Evolutionary conservation across 176 grass and related monocot species (phyloP).

Genomic region (Musa troglodytarum): DNA sequence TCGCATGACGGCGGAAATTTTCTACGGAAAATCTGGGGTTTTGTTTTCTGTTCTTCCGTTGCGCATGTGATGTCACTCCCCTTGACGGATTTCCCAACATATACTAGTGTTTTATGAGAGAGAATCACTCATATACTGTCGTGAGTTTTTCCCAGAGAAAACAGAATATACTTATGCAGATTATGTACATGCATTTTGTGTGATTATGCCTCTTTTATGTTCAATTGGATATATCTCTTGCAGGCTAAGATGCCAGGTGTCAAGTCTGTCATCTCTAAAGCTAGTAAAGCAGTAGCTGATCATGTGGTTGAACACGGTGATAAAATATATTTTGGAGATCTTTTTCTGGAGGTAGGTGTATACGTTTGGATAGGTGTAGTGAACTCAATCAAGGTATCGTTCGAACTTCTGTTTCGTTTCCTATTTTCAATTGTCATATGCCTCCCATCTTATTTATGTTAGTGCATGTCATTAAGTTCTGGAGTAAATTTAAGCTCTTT

Average conservation of each 20-base stretch:
- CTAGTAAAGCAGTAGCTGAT: slow-evolving; percentile 60
- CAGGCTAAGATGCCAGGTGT: slow-evolving; percentile 62
- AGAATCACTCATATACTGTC: no score
- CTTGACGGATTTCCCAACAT: no score
- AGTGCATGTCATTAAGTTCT: not conserved
- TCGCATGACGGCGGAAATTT: no score
- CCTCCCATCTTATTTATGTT: slow-evolving; percentile 1
- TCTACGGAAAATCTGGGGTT: no score
- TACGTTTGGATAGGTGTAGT: not conserved
- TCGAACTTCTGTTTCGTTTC: not conserved
- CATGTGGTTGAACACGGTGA: slow-evolving; percentile 73
- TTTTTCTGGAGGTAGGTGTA: slow-evolving; percentile 54
- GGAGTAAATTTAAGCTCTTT: no score
- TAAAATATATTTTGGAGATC: slow-evolving; percentile 72
- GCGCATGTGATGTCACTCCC: no score
- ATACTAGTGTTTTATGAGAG: not conserved
- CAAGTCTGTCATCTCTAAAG: slow-evolving; percentile 75
- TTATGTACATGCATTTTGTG: not conserved
- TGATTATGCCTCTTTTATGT: not conserved
- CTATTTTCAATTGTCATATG: slow-evolving; percentile 20
- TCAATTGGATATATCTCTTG: slow-evolving; percentile 11
- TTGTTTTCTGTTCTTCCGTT: no score
- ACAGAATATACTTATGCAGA: not conserved
- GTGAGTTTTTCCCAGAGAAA: no score
- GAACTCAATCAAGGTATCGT: not conserved